Evolutionary conservation across 306 rosid genomes (phyloP).

Genomic region (Ormosia emarginata): DNA sequence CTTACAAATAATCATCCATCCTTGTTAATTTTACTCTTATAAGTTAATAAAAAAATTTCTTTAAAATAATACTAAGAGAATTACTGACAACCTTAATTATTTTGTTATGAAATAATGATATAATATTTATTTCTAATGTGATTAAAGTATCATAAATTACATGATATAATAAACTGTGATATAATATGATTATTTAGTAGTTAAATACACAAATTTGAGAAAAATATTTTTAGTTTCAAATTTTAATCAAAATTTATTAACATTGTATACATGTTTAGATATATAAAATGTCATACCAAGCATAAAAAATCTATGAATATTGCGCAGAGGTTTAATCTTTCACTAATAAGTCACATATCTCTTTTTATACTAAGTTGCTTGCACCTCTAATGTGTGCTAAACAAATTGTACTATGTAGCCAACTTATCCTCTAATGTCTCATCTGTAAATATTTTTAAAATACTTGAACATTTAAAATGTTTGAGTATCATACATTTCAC

Average conservation of each 20-base stretch:
- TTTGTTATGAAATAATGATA: too few species aligned
- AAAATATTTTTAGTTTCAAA: background rate
- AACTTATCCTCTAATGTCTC: constrained; percentile 25
- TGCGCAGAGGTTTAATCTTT: background rate
- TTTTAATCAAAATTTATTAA: background rate
- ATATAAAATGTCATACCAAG: background rate
- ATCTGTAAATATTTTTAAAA: background rate
- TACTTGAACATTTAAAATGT: background rate
- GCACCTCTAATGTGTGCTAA: background rate
- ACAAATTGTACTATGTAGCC: background rate
- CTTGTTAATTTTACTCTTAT: too few species aligned
- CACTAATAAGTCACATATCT: background rate
- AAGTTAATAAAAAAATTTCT: background rate
- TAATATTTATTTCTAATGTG: too few species aligned
- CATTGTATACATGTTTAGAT: background rate
- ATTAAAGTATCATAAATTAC: background rate
- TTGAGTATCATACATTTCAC: constrained; percentile 34
- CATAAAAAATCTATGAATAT: too few species aligned
- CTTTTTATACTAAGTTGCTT: background rate
- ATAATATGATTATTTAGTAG: too few species aligned
- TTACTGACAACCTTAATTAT: background rate
- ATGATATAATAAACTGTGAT: background rate
- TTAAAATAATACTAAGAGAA: background rate
- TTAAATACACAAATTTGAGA: background rate
- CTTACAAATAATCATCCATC: too few species aligned